A percentile compares a stretch with the other conserved stretches of the same genome.
Conservation (phyloP, 768 basidiomycete species). For the Agrocybe chaxingu region DNA sequence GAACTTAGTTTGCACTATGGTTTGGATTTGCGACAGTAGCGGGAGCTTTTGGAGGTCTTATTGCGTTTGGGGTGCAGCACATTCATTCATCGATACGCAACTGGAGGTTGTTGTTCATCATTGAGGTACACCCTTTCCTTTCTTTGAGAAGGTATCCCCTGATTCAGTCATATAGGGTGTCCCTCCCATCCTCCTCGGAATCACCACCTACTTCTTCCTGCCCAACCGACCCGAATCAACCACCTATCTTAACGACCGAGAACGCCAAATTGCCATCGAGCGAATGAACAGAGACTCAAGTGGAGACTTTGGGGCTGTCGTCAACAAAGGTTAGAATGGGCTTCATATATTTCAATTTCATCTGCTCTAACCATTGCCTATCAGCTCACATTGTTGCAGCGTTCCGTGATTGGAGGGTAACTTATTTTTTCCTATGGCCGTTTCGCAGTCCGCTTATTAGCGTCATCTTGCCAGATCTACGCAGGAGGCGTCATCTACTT, state of each 20-base stretch:
- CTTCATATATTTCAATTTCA: constrained; percentile 1
- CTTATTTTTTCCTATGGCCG: constrained; percentile 11
- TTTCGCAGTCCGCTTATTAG: neutral
- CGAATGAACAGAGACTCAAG: constrained; percentile 65
- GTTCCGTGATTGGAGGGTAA: constrained; percentile 69
- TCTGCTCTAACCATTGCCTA: neutral
- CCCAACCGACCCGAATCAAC: constrained; percentile 76
- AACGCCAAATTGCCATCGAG: constrained; percentile 59
- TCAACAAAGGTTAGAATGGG: constrained; percentile 51
- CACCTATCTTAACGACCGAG: constrained; percentile 46
- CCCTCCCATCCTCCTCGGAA: constrained; percentile 62
- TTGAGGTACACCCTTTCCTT: constrained; percentile 45
- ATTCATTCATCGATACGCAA: constrained; percentile 42
- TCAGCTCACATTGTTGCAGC: constrained; percentile 62
- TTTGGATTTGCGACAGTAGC: constrained; percentile 84
- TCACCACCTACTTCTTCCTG: constrained; percentile 51
- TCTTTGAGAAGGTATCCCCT: too few relatives aligned
- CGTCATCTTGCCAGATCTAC: constrained; percentile 40
- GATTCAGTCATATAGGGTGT: constrained; percentile 43
- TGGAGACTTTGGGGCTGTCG: constrained; percentile 60
- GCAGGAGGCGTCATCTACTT: constrained; percentile 73
- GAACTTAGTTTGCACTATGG: constrained; percentile 65
- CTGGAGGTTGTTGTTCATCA: constrained; percentile 69
- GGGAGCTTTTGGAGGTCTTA: constrained; percentile 81
- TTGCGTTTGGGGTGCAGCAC: constrained; percentile 78